Evolutionary conservation across 139 green algal species (phyloP), one percentile per base, ranked within the genome.

Genomic region (Desmodesmus armatus): DNA sequence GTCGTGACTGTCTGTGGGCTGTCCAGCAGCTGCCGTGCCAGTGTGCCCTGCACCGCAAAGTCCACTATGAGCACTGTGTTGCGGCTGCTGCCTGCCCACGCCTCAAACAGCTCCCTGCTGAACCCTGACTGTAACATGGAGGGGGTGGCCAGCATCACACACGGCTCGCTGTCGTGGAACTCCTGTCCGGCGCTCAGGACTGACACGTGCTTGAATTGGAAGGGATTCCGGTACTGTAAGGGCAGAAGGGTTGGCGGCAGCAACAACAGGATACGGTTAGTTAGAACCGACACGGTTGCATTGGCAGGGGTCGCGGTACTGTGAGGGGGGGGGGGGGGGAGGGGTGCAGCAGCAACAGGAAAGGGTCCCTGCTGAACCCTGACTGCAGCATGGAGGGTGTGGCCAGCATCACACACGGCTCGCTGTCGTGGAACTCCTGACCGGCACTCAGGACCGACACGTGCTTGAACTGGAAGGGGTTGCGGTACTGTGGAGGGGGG

Each of bases 41-140:
- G 89, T 1, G 97, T 99, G 53, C 97, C 97, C 87, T 98, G 94
- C n/a, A 99, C 97, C 9, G 95, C 94, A 91, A 99, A 99, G 89
- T 98, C 97, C 31, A 93, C 93, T 35, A 99, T 98, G 91, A 99
- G 94, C 70, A 98, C 93, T n/a, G 92, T 91, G 91, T 99, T 99
- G 47, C 83, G 79, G 7, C 86, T 33, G 86, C 98, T 92, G 67
- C 96, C 91, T 87, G 96, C 99, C 97, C 97, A 99, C 17, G 91
- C 91, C 86, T 99, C 97, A 89, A 99, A 99, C 47, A 99, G 91
- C 80, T 99, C 96, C 0, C 95, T 80, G 0, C 85, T 94, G 25
- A 95, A 87, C 31, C 95, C 95, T 73, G 82, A 93, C 84, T 97
- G 95, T 78, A 99, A 92, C 92, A 98, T 98, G 40, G 90, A 95